phyloP scores from a whole-genome alignment of 1,284 basidiomycete genomes.

The Wolfiporia cocos region DNA sequence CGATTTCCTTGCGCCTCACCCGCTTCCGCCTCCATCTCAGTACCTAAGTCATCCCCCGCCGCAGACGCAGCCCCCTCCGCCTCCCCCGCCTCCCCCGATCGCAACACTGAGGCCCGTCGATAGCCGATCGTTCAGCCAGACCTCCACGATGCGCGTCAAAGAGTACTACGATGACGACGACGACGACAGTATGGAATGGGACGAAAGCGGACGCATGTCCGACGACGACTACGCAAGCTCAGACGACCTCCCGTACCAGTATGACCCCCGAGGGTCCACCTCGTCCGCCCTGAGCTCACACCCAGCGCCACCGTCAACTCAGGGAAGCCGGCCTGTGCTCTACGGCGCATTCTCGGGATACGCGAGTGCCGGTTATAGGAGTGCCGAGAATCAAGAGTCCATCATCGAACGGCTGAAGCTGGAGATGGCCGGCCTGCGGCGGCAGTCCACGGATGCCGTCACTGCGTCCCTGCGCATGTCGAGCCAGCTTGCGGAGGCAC shows the following conservation, averaged over 20 bases:
- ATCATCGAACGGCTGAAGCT: conserved; percentile 53
- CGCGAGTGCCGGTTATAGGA: conserved; percentile 4
- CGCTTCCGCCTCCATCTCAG: neutral
- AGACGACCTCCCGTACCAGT: conserved; percentile 47
- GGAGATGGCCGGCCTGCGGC: conserved; percentile 54
- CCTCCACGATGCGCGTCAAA: conserved; percentile 18
- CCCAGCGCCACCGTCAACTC: conserved; percentile 12
- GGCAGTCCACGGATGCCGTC: conserved; percentile 60
- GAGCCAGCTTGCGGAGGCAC: conserved; percentile 57
- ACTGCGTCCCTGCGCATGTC: conserved; percentile 53
- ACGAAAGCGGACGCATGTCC: conserved; percentile 16
- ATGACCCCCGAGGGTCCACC: conserved; percentile 31
- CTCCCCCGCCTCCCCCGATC: conserved; percentile 10
- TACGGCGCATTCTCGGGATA: conserved; percentile 23
- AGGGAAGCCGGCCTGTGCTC: conserved; percentile 14
- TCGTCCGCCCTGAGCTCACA: conserved; percentile 22
- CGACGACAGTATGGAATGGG: conserved; percentile 25
- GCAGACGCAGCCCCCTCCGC: neutral
- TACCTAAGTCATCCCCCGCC: neutral
- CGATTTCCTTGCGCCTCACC: neutral
- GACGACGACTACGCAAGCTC: conserved; percentile 51
- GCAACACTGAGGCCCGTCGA: conserved; percentile 26
- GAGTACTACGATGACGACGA: conserved; percentile 24
- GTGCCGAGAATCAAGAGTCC: conserved; percentile 11
- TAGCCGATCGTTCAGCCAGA: conserved; percentile 23